These are phyloP conservation scores for Spizellomyces punctatus DNA, from an alignment of 192 early-diverging fungal genomes.

Conservation along the genomic window DNA sequence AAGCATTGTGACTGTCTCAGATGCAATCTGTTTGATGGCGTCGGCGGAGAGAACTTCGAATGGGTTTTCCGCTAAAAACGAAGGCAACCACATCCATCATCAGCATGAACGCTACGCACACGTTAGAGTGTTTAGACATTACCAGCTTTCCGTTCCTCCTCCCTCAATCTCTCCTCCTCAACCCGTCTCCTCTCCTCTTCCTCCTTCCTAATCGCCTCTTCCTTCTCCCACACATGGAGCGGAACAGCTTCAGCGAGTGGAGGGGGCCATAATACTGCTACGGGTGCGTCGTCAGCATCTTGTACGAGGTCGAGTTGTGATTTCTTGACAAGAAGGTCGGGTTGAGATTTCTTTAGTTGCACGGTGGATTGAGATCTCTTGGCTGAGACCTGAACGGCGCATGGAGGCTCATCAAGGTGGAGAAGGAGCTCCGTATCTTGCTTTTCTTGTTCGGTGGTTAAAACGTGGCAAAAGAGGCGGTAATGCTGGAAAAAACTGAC, in stretches of 20 bases:
- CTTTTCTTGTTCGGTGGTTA: slow-evolving; percentile 14
- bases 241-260: slow-evolving; percentile 32
- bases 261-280: slow-evolving; percentile 13
- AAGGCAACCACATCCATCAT: slow-evolving; percentile 4
- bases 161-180: slow-evolving; percentile 28
- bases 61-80: slow-evolving; percentile 34
- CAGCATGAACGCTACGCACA: too few relatives aligned
- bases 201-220: slow-evolving; percentile 16
- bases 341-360: background rate
- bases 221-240: slow-evolving; percentile 34
- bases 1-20: slow-evolving; percentile 24
- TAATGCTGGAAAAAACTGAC: slow-evolving; percentile 36
- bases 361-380: background rate
- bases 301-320: background rate
- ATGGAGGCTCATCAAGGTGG: slow-evolving; percentile 20
- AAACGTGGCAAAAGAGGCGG: slow-evolving; percentile 28
- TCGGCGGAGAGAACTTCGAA: slow-evolving; percentile 36
- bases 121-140: background rate
- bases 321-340: background rate
- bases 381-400: slow-evolving; percentile 2
- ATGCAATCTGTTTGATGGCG: slow-evolving; percentile 30
- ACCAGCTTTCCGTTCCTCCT: slow-evolving; percentile 39
- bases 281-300: background rate
- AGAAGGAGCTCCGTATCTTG: background rate
- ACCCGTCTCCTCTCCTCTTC: slow-evolving; percentile 26